Evolutionary conservation across 129 eudicot species (phyloP).

Genomic region (Centella asiatica): DNA sequence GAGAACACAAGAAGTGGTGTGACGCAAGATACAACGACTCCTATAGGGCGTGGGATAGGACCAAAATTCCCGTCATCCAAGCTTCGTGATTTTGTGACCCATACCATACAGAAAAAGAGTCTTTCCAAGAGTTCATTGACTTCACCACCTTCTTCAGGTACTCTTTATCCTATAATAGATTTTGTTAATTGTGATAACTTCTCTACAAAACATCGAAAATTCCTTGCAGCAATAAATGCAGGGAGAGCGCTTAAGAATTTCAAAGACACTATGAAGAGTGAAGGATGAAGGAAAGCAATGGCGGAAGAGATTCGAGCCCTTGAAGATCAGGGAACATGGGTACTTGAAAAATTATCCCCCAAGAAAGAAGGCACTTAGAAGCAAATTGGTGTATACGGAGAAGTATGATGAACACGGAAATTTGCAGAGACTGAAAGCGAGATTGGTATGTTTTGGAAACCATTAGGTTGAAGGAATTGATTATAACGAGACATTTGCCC

Average conservation of each 20-base stretch:
- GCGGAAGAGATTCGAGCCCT: neutral
- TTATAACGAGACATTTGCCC: neutral
- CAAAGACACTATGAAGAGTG: neutral
- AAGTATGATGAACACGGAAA: neutral
- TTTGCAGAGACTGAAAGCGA: neutral
- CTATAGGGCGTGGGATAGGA: neutral
- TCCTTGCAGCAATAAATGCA: neutral
- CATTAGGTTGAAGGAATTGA: conserved; percentile 4
- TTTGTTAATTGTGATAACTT: neutral
- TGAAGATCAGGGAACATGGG: neutral
- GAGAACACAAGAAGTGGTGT: no score
- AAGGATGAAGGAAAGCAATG: neutral
- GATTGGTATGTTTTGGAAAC: neutral
- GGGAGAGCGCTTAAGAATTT: neutral
- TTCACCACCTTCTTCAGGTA: neutral
- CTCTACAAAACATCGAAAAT: neutral
- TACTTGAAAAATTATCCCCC: neutral
- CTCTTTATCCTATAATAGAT: neutral
- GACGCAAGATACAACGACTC: neutral
- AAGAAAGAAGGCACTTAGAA: neutral
- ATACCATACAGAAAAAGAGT: neutral
- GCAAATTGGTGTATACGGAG: neutral
- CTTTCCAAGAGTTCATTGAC: neutral
- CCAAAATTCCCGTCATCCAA: neutral
- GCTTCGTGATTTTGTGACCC: neutral